Percentiles rank a stretch among this genome's conserved stretches.
Evolutionary conservation across 2,329 filamentous ascomycete species (phyloP).

Genomic region (Diplodia intermedia): DNA sequence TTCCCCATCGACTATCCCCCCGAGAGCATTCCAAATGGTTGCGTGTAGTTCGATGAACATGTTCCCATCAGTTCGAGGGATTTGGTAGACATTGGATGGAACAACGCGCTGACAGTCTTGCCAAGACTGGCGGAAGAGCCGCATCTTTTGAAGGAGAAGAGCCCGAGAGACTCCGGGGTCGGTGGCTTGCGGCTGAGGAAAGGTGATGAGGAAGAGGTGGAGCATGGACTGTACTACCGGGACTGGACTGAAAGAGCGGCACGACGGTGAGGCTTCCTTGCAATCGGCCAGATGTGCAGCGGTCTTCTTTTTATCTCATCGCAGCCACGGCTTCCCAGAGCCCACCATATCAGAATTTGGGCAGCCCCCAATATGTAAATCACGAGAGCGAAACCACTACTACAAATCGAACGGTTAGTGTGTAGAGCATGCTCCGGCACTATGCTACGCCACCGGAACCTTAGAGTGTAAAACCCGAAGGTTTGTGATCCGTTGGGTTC

Average conservation of each 20-base stretch:
- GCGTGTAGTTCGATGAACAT: slow-evolving; percentile 52
- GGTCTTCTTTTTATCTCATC: too few species aligned
- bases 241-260: slow-evolving; percentile 11
- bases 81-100: slow-evolving; percentile 53
- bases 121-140: neutral
- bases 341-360: too few species aligned
- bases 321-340: too few species aligned
- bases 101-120: slow-evolving; percentile 56
- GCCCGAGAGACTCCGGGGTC: neutral
- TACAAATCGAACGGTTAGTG: too few species aligned
- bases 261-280: neutral
- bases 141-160: neutral
- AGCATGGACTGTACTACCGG: neutral
- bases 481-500: too few species aligned
- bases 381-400: too few species aligned
- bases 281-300: too few species aligned
- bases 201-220: neutral
- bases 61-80: slow-evolving; percentile 48
- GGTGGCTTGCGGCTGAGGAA: neutral
- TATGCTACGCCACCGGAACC: too few species aligned
- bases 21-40: slow-evolving; percentile 54
- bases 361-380: too few species aligned
- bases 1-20: slow-evolving; percentile 63
- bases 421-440: too few species aligned
- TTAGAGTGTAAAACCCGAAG: too few species aligned